Base-by-base conservation (phyloP, 495 filamentous ascomycete genomes). In the Immersiella caudata region DNA sequence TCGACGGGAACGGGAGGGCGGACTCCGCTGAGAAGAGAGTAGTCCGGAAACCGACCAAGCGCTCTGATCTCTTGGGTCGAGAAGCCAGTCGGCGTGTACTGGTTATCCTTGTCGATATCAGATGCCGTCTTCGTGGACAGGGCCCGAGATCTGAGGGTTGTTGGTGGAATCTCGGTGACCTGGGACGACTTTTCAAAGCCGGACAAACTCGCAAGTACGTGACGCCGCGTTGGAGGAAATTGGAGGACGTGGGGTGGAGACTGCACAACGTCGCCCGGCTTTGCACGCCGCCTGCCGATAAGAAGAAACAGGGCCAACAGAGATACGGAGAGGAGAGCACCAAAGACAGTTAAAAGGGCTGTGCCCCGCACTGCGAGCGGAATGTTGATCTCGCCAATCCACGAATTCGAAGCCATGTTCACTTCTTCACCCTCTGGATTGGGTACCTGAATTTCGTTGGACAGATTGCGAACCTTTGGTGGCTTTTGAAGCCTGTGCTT, bases 31-130 rank as follows among this genome's bases (percentile, higher is more conserved):
- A 97, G 79, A 5, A 81, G 76, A 36, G 91, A 84, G 78, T 97
- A 96, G 70, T 96, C 89, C 0, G 93, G 93, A 68, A 96, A 96
- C 67, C 93, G 86, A 0, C 93, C 93, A 20, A 96, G 79, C 0
- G 83, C 84, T 64, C 87, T 86, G 74, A 96, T 83, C 65, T 97
- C 93, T 24, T 84, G 83, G 1, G 88, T 80, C 4, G 91, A 89
- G 66, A 85, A 81, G 11, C 82, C 82, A 35, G 76, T 83, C 18
- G 73, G 67, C 2, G 71, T 75, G 60, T 70, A 73, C 16, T 65
- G 63, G 60, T 54, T 58, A n/a, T 68, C 57, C 1, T 57, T 50
- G 25, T 16, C 35, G n/a, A 69, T 40, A 29, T 71, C 66, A 11
- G 62, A 56, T 12, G 54, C 64, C n/a, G 26, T 65, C n/a, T 59